Evolutionary conservation across 148 eudicot species (phyloP).

Genomic region (Dysphania ambrosioides): DNA sequence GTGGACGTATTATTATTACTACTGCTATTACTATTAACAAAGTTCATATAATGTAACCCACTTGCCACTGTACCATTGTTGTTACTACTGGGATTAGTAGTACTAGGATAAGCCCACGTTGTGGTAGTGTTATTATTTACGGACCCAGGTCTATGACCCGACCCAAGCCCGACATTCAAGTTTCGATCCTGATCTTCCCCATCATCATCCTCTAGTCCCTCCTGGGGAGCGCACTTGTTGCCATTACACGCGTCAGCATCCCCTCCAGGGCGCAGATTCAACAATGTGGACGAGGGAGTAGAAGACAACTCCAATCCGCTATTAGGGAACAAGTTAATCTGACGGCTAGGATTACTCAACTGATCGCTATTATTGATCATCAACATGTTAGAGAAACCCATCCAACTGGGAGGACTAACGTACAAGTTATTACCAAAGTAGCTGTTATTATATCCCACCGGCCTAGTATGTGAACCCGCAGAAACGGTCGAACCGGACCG

Average conservation of each 20-base stretch:
- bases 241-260: slow-evolving; percentile 21
- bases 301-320: slow-evolving; percentile 25
- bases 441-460: slow-evolving; percentile 6
- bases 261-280: slow-evolving; percentile 18
- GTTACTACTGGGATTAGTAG: background rate
- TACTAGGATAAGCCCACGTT: slow-evolving; percentile 35
- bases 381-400: slow-evolving; percentile 27
- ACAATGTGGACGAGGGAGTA: slow-evolving; percentile 21
- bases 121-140: slow-evolving; percentile 19
- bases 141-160: slow-evolving; percentile 16
- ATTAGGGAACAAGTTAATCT: slow-evolving; percentile 20
- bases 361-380: slow-evolving; percentile 22
- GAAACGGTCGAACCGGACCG: slow-evolving; percentile 36
- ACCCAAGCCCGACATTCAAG: slow-evolving; percentile 9
- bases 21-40: slow-evolving; percentile 13
- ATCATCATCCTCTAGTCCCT: background rate
- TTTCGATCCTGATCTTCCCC: slow-evolving; percentile 6
- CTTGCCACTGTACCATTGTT: slow-evolving; percentile 15
- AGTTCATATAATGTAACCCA: slow-evolving; percentile 40
- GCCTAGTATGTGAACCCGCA: slow-evolving; percentile 18
- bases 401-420: slow-evolving; percentile 16
- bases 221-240: slow-evolving; percentile 3
- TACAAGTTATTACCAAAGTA: background rate
- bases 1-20: background rate
- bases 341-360: slow-evolving; percentile 23